Evolutionary conservation across 208 protist species (phyloP), one percentile per base, ranked within the genome.

Genomic region (Sergeia podlipaevii): DNA sequence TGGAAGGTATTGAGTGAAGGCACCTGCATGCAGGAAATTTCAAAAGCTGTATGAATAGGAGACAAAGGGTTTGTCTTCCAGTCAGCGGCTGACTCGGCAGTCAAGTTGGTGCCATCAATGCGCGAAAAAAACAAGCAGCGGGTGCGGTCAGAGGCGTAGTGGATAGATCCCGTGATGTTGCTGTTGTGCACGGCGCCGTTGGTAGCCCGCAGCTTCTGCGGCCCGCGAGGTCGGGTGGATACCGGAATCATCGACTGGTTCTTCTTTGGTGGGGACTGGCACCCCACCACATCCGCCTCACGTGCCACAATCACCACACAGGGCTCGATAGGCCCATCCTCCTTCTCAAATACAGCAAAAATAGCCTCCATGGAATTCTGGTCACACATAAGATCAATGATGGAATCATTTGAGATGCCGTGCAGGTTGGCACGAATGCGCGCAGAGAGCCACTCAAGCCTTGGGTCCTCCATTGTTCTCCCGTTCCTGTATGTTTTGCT

Each of bases 91-190:
- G 49, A 43, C 34, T 87, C 82, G 1, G 64, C 68, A 1, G 80
- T 74, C 59, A 96, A 75, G 41, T 70, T 48, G 42, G 59, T 62
- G 66, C 73, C 63, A 29, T 82, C 73, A 10, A 80, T 55, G 10
- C 85, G 80, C 17, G 75, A 65, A 57, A 93, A 91, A 51, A 89
- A 96, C 32, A 96, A 38, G 52, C 89, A 96, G 21, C 85, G 84
- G 24, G 80, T 93, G 44, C 75, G 74, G 51, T 95, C 88, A 3
- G 58, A 55, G 2, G 84, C 45, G 44, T 77, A 74, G 55, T 91
- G 79, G 38, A 70, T 52, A 11, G 88, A 95, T 43, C 80, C 81
- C 17, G 88, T 91, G 45, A 95, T 87, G 57, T 95, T 95, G 47
- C 65, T 57, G 63, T 89, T 95, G 60, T 70, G 55, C 70, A 95